Evolutionary conservation across 331 rosid genomes (phyloP).

Genomic region (Rosa hybrid): DNA sequence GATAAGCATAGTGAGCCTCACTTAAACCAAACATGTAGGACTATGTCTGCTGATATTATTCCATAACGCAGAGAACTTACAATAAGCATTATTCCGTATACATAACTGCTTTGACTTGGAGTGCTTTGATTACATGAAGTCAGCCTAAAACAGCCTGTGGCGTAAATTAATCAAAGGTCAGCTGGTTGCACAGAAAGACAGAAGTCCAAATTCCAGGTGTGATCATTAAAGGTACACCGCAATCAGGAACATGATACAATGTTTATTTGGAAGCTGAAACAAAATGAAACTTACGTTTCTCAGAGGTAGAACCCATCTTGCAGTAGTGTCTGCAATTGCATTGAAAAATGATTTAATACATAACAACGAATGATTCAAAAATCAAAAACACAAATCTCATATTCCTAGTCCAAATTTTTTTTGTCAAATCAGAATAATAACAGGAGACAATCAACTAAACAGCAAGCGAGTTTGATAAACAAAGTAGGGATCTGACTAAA

Average conservation of each 20-base stretch:
- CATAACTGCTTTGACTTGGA: slow-evolving; percentile 64
- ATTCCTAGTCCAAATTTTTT: not conserved
- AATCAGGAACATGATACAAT: not conserved
- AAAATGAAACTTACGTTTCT: slow-evolving; percentile 52
- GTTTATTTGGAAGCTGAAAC: not conserved
- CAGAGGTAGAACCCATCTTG: slow-evolving; percentile 83
- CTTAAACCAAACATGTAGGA: not conserved
- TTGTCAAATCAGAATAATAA: not conserved
- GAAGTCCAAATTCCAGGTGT: not conserved
- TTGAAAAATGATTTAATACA: not conserved
- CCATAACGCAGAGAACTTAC: slow-evolving; percentile 45
- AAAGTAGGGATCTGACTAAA: not conserved
- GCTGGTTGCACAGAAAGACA: slow-evolving; percentile 6
- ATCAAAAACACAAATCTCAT: not conserved
- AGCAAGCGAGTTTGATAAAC: not conserved
- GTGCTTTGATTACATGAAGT: slow-evolving; percentile 74
- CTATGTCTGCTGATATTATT: not conserved
- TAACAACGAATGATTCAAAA: not conserved
- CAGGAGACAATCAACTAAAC: not conserved
- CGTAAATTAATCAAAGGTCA: slow-evolving; percentile 42
- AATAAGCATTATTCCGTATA: slow-evolving; percentile 80
- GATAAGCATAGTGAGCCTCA: not conserved
- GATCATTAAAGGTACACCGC: not conserved
- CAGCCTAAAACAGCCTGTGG: slow-evolving; percentile 86
- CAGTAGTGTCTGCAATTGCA: slow-evolving; percentile 75